Evolutionary conservation across 768 basidiomycete genomes (phyloP), one percentile per base, ranked within the genome.

Genomic region (Tylopilus vinaceipallidus): DNA sequence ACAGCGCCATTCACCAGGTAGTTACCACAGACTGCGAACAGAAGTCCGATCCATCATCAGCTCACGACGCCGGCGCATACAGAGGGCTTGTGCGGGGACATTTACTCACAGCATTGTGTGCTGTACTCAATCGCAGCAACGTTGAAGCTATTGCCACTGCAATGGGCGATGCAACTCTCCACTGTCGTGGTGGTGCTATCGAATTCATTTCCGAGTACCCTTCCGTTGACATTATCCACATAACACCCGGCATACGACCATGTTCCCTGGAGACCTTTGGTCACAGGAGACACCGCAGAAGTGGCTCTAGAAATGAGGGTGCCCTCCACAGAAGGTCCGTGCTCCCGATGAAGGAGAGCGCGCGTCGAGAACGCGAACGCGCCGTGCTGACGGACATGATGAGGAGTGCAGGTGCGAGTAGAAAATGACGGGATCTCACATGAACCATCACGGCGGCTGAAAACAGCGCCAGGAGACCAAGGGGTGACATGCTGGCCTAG

Each of bases 91-190:
- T 13, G 4, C 0, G 4, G n/a, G 4, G 6, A 40, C 12, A 36
- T 22, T 23, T 6, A 73, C 78, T 58, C 55, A 83, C 81, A 74
- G 49, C 75, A 76, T 51, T 79, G 73, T 3, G 62, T 62, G 38
- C 76, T 64, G 50, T 77, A 94, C 64, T 94, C 90, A 34, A 79
- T 71, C 14, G 81, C 91, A 5, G 88, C 88, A 36, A 89, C 58
- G 0, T 82, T 79, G 67, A 76, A 89, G 50, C 81, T 80, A 53
- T 73, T 70, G 2, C 71, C 60, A 0, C 58, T 58, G 65, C 92
- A 95, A 23, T 72, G 63, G 3, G 68, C 63, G 42, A 91, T 75
- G 60, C 92, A 95, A 12, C 61, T 63, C 56, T 86, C 71, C 38
- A 88, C 76, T 0, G 90, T 92, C 53, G 73, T 70, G 8, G 56